Base-by-base conservation (phyloP, 208 protist genomes). In the Crithidia thermophila region DNA sequence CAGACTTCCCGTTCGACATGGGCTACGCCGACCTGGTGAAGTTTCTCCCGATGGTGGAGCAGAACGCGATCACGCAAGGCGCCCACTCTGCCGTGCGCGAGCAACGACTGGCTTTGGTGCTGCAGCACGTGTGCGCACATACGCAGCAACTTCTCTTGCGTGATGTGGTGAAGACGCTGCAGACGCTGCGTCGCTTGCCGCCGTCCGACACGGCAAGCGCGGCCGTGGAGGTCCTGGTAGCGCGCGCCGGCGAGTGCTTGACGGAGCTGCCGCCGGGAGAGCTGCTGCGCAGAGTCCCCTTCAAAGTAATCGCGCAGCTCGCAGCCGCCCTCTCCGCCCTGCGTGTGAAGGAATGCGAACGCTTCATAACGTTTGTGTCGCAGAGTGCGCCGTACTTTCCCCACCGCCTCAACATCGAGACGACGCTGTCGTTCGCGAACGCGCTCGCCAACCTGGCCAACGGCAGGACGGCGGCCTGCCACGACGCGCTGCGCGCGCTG, bases 321-420 rank as follows among this genome's bases (percentile, higher is more conserved):
- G 80, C 84, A n/a, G 73, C 72, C 16, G 57, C 83, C 23, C 51
- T 94, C 18, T 77, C 59, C 20, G 77, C 81, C 0, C 82, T 90
- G 72, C 84, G 84, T 46, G 67, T 89, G 14, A 80, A 77, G 23
- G 67, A 68, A 30, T 90, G 82, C 62, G 65, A 60, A 16, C 83
- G 78, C 18, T 91, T 91, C 45, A 47, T 80, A 0, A 60, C n/a
- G 7, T 86, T 83, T 49, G 59, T 94, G n/a, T 30, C 31, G 25
- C 36, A 43, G 13, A 10, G 66, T 25, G 49, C 45, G 1, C 47
- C 72, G 13, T 57, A 42, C 10, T 55, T 89, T 14, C 61, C 63
- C 0, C 52, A 20, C 5, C 21, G 36, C 16, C 31, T 88, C 20
- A 75, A 42, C 11, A 60, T 72, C 14, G 82, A 88, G 11, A 76